Evolutionary conservation across 2,329 filamentous ascomycete genomes (phyloP), one percentile per base, ranked within the genome.

Genomic region (Epichloe typhina): DNA sequence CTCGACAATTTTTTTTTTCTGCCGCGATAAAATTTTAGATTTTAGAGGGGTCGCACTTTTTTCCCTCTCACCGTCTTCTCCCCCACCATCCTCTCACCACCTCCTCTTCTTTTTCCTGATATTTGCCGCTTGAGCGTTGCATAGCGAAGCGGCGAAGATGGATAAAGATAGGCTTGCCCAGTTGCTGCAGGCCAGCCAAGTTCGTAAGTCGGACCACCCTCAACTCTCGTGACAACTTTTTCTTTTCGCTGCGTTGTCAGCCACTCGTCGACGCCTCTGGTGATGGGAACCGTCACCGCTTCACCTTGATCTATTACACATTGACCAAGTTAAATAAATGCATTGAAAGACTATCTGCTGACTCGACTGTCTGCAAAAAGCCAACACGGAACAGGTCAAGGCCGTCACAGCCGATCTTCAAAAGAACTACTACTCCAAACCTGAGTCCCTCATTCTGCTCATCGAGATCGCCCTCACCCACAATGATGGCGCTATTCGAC

Each of bases 351-450:
- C 11, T 55, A 37, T 41, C 38, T 44, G 55, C 68, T 74, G 57
- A 72, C 66, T 55, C 44, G 54, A 55, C 44, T 59, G 56, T 45
- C 59, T 55, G 52, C 57, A 49, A 61, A 38, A 63, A 95, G 89
- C 93, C 65, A 84, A 95, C 71, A 95, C 89, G 58, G 82, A 87
- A 60, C 82, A 83, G 70, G 83, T 95, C 69, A 94, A 96, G 79
- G 82, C 86, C 58, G 88, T 90, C 56, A 98, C 91, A 17, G 82
- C 86, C 53, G 83, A 89, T 62, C 81, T 97, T 54, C 90, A 95
- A 70, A 93, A 94, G 70, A 87, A 86, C 70, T 97, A 88, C 76
- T 97, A 95, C 74, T 83, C 82, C 62, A 80, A 88, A 59, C 85
- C 91, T 39, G 80, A 89, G 62, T 88, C 88, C 15, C 81, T 97